A percentile compares a stretch with the other conserved stretches of the same genome.
Evolutionary conservation across 257 asterid species (phyloP).

Genomic region (Oldenlandia corymbosa): DNA sequence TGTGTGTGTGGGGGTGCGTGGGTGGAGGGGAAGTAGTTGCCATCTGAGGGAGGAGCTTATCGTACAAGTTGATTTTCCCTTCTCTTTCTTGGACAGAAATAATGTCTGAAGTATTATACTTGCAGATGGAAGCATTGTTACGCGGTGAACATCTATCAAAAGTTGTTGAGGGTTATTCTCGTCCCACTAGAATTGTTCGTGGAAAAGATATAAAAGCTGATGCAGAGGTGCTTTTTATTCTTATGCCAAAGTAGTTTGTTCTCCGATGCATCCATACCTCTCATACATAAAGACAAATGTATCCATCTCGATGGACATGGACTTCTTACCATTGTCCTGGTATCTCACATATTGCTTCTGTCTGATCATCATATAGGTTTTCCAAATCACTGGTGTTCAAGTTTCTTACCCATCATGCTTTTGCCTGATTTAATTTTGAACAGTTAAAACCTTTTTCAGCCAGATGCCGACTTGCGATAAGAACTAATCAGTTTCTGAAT

Average conservation of each 20-base stretch:
- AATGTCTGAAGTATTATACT: background rate
- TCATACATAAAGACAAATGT: background rate
- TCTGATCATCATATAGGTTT: background rate
- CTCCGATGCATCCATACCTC: background rate
- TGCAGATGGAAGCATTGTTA: conserved; percentile 73
- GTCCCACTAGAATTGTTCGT: conserved; percentile 93
- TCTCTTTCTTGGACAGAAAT: background rate
- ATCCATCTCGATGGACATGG: background rate
- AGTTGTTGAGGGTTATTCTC: conserved; percentile 93
- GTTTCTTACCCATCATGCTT: background rate
- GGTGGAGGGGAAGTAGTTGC: background rate
- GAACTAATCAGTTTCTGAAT: background rate
- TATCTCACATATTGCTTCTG: background rate
- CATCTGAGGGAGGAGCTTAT: conserved; percentile 3
- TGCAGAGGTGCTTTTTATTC: conserved; percentile 44
- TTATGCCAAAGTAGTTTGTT: background rate
- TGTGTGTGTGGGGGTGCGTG: background rate
- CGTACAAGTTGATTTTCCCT: background rate
- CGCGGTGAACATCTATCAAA: conserved; percentile 61
- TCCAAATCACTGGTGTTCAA: background rate
- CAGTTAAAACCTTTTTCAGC: background rate
- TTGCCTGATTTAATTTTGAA: background rate
- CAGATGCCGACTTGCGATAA: background rate
- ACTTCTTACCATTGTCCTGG: background rate
- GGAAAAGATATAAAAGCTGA: conserved; percentile 64